These are phyloP conservation scores for Cutaneotrichosporon sp. DNA, from an alignment of 1,284 basidiomycete species.

Conservation along the genomic window DNA sequence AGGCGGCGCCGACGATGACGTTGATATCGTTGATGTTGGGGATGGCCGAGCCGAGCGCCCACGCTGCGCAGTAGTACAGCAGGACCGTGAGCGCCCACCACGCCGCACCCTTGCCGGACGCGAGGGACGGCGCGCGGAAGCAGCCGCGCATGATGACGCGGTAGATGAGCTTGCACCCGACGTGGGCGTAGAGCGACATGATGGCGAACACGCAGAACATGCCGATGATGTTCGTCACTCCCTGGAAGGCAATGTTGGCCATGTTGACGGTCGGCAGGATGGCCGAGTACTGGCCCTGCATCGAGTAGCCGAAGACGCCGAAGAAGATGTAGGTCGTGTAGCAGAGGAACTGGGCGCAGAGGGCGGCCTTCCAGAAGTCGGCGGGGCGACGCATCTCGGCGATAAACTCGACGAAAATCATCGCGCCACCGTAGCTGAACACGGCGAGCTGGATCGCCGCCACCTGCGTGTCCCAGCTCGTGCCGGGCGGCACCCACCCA, in stretches of 20 bases:
- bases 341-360: constrained; percentile 62
- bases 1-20: constrained; percentile 58
- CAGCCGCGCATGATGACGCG: constrained; percentile 56
- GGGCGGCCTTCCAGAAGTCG: constrained; percentile 72
- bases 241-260: constrained; percentile 56
- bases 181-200: constrained; percentile 66
- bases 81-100: constrained; percentile 51
- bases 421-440: constrained; percentile 59
- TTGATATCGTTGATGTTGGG: constrained; percentile 63
- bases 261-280: constrained; percentile 65
- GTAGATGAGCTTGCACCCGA: constrained; percentile 43
- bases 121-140: constrained; percentile 61
- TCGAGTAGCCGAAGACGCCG: constrained; percentile 59
- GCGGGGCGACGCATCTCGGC: constrained; percentile 70
- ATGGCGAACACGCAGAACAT: constrained; percentile 53
- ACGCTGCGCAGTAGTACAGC: constrained; percentile 56
- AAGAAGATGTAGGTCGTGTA: constrained; percentile 54
- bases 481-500: constrained; percentile 53
- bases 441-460: constrained; percentile 64
- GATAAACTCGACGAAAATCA: constrained; percentile 63
- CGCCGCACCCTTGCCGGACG: constrained; percentile 56
- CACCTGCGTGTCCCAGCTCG: constrained; percentile 53
- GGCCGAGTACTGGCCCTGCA: constrained; percentile 64
- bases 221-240: constrained; percentile 58
- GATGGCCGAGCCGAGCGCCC: constrained; percentile 63